Percentiles rank a stretch among this genome's conserved stretches.
Evolutionary conservation across 179 eudicot species (phyloP).

Genomic region (Patellifolia procumbens): DNA sequence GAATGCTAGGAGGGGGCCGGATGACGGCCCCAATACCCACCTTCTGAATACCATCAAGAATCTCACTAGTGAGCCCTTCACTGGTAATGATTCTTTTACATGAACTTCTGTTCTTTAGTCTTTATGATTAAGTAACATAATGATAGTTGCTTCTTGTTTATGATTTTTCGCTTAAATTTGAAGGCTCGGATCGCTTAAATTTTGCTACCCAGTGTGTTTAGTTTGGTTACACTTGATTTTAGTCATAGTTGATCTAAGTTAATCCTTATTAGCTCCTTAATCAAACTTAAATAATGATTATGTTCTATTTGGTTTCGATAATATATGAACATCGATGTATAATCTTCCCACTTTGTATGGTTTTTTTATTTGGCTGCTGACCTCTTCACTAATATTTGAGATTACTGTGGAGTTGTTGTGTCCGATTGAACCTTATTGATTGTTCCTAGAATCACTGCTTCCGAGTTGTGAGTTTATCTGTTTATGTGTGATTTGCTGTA

Average conservation of each 20-base stretch:
- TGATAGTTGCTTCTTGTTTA: conserved; percentile 10
- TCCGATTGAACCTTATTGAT: conserved; percentile 5
- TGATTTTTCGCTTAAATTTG: not conserved
- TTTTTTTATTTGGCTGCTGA: not conserved
- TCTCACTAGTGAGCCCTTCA: conserved; percentile 49
- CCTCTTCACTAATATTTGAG: not conserved
- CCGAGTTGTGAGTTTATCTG: not conserved
- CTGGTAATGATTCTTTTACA: conserved; percentile 44
- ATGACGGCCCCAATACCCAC: conserved; percentile 41
- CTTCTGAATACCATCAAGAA: conserved; percentile 52
- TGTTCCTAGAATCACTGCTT: conserved; percentile 1
- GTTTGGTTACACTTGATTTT: too few relatives aligned
- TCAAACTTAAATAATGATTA: not conserved
- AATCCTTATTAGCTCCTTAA: too few relatives aligned
- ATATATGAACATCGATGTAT: not conserved
- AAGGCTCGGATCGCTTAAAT: not conserved
- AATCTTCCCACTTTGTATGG: not conserved
- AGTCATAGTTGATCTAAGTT: too few relatives aligned
- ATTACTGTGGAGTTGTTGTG: not conserved
- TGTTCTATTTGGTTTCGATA: not conserved
- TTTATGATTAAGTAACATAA: not conserved
- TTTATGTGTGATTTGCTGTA: not conserved
- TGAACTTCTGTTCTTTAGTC: not conserved
- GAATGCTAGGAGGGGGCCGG: conserved; percentile 40
- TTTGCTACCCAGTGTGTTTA: too few relatives aligned